A percentile compares a stretch with the other conserved stretches of the same genome.
phyloP scores from a whole-genome alignment of 805 yeast genomes.

The Kluyveromyces dobzhanskii region DNA sequence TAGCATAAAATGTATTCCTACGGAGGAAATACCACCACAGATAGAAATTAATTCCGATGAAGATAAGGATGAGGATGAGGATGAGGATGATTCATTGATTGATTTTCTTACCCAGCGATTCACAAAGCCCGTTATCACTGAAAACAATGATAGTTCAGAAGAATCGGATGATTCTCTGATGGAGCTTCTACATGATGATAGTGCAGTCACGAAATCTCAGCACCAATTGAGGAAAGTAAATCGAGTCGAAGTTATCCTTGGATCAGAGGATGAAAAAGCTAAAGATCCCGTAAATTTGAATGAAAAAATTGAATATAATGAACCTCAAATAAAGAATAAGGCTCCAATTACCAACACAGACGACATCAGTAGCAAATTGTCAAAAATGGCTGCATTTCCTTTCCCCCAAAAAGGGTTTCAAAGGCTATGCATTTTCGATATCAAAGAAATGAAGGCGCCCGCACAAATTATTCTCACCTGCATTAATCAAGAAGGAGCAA shows the following conservation, averaged over 20 bases:
- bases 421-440: constrained; percentile 21
- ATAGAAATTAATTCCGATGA: constrained; percentile 1
- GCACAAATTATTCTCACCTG: constrained; percentile 52
- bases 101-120: constrained; percentile 21
- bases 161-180: constrained; percentile 3
- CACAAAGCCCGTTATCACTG: constrained; percentile 5
- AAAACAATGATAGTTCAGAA: neutral
- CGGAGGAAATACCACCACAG: neutral
- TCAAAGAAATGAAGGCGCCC: constrained; percentile 17
- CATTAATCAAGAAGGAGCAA: constrained; percentile 27
- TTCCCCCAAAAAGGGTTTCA: constrained; percentile 37
- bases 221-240: neutral
- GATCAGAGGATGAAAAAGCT: neutral
- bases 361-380: constrained; percentile 4
- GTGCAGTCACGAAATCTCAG: neutral
- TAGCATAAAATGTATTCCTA: neutral
- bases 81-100: constrained; percentile 23
- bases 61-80: constrained; percentile 4
- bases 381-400: constrained; percentile 34
- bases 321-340: neutral
- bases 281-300: neutral
- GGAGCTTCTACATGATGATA: neutral
- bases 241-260: neutral
- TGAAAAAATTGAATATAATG: neutral
- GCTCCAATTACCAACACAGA: neutral